Evolutionary conservation across 2,329 filamentous ascomycete species (phyloP).

Genomic region (Alternaria tenuissima): DNA sequence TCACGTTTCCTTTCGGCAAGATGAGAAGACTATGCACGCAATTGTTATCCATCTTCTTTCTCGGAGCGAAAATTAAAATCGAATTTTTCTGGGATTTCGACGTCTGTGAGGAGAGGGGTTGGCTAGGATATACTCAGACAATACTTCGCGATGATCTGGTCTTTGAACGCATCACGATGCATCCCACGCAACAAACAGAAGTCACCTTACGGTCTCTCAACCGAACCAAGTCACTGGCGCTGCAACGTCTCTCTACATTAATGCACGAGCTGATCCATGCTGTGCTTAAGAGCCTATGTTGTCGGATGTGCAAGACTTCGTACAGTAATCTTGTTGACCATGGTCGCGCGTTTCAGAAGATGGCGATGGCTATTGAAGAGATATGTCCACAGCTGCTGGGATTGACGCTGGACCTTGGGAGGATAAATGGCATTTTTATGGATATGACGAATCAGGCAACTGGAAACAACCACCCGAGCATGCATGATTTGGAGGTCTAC

Average conservation of each 20-base stretch:
- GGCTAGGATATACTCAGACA: neutral
- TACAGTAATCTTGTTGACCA: accelerated
- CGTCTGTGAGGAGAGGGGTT: neutral
- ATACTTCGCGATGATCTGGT: too few relatives aligned
- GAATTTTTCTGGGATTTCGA: neutral
- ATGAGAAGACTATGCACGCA: neutral
- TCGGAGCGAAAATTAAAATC: neutral
- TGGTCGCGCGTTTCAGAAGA: neutral
- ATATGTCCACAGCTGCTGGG: neutral
- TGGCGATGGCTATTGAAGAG: neutral
- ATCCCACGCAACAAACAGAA: neutral
- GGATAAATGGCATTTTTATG: neutral
- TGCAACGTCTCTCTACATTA: neutral
- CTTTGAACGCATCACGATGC: neutral
- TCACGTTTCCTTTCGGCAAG: accelerated
- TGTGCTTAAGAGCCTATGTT: neutral
- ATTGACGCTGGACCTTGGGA: neutral
- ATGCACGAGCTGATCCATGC: neutral
- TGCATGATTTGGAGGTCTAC: neutral
- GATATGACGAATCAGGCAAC: neutral
- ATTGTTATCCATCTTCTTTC: neutral
- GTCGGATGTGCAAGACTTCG: neutral
- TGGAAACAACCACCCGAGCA: neutral
- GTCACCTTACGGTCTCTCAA: accelerated
- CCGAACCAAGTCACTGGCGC: neutral